Conservation (phyloP, 352 stramenopile species). For the Phytophthora constricta region DNA sequence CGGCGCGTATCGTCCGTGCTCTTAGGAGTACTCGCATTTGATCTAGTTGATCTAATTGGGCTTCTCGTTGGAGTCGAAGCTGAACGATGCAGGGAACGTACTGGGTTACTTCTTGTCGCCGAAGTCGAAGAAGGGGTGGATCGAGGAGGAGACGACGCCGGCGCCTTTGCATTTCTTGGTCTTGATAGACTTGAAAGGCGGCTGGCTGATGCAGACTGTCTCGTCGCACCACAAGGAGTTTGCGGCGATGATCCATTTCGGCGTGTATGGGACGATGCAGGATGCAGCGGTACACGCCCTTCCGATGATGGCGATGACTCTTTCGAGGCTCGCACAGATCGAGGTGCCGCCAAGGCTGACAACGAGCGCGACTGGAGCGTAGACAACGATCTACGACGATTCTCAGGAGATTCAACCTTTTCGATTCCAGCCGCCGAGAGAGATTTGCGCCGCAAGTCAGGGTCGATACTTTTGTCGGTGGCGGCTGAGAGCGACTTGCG, state of each 20-base stretch:
- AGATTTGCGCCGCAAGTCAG: slow-evolving; percentile 54
- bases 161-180: slow-evolving; percentile 23
- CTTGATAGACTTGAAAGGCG: slow-evolving; percentile 31
- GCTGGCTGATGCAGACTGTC: slow-evolving; percentile 29
- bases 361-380: slow-evolving; percentile 44
- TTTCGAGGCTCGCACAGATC: slow-evolving; percentile 29
- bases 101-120: slow-evolving; percentile 18
- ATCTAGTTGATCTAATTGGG: slow-evolving; percentile 21
- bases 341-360: slow-evolving; percentile 28
- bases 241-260: slow-evolving; percentile 25
- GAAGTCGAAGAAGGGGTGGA: slow-evolving; percentile 30
- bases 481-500: slow-evolving; percentile 46
- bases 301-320: slow-evolving; percentile 9
- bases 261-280: slow-evolving; percentile 26
- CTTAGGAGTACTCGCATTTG: slow-evolving; percentile 8
- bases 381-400: slow-evolving; percentile 53
- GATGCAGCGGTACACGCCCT: slow-evolving; percentile 29
- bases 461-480: slow-evolving; percentile 36
- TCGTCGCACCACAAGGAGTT: slow-evolving; percentile 19
- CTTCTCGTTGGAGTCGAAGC: slow-evolving; percentile 23
- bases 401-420: slow-evolving; percentile 29
- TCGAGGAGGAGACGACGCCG: slow-evolving; percentile 25
- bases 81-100: slow-evolving; percentile 37
- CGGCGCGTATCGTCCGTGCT: slow-evolving; percentile 12
- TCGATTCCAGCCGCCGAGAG: slow-evolving; percentile 35